Base-by-base conservation (phyloP, 1,284 basidiomycete species). In the Pseudomicrostroma phylloplanum region DNA sequence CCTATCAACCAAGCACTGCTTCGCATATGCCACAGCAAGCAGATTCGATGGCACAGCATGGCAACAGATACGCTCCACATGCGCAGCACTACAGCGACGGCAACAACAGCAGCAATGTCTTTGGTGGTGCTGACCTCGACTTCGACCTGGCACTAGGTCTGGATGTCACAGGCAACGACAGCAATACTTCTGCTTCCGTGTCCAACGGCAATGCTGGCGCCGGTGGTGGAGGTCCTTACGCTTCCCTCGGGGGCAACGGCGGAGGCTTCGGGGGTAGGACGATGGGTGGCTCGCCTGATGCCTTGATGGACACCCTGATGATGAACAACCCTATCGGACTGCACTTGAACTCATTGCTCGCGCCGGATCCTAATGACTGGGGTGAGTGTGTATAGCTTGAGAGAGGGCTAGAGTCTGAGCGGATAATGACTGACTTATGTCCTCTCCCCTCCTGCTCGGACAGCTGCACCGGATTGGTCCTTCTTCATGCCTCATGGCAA, bases 281-380 rank as follows among this genome's bases (percentile, higher is more conserved):
- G 21, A 26, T 25, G 21, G n/a, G 21, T 13, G 13, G 13, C 13
- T 54, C 51, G 6, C 25, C 51, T 13, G 51, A 19, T 13, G 25
- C n/a, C 13, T 25, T 54, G n/a, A 21, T 54, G 21, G 51, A 54
- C 21, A 26, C n/a, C 4, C 51, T 54, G 21, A 21, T 54, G 21
- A 54, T 54, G 51, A 26, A 21, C n/a, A 19, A 54, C 7, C 51
- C 51, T 8, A 21, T 54, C 7, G 51, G 51, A 19, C 25, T 54
- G 51, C 51, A 54, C 15, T 54, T 54, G 21, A 26, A 54, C 21
- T 54, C 51, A 6, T 54, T 21, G 21, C 21, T 54, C 6, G 51
- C 17, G 43, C 43, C 43, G 43, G 43, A 48, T 13, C 30, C 30
- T 3, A 48, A 17, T 17, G 51, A 54, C 23, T 54, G n/a, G 51